Base-by-base conservation (phyloP, 2,329 filamentous ascomycete genomes). In the Botrytis cinerea region DNA sequence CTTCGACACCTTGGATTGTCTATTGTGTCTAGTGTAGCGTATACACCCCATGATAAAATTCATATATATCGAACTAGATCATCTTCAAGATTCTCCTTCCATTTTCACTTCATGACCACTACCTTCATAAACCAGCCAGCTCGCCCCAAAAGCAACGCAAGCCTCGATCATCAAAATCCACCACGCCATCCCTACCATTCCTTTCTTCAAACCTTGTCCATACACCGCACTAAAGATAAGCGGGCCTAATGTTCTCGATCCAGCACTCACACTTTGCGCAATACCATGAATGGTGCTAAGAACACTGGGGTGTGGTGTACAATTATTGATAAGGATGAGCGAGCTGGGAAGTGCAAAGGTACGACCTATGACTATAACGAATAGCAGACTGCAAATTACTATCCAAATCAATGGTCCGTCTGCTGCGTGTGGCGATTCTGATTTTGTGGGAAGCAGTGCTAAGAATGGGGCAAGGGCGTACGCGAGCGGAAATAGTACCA, bases 101-200 rank as follows among this genome's bases (percentile, higher is more conserved):
- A 70, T 43, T 9, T 38, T 32, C 20, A 70, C 57, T 32, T 70
- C 67, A 70, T 70, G 67, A 1, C 67, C 67, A 59, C 46, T 71
- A 2, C 70, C 70, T 25, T 61, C 59, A n/a, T 61, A 61, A 61
- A 61, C 59, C 35, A 40, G 7, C 59, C 59, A 61, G 14, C 59
- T 61, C 2, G 59, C 35, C 7, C 59, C 59, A 61, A 61, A 61
- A 61, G 59, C 59, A 61, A 61, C 59, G 22, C 22, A 40, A 18
- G 59, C 35, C 38, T 61, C 59, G 40, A 61, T 61, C 59, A 61
- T 61, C 22, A 61, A 38, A 38, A 61, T 61, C 59, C 59, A 61
- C 59, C 59, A 61, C 59, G 59, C 59, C 35, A 61, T 61, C 3
- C 59, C 59, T 35, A 61, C 59, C 35, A 61, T n/a, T 12, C 59